phyloP scores from a whole-genome alignment of 2,329 filamentous ascomycete species.

The Thyridium curvatum region DNA sequence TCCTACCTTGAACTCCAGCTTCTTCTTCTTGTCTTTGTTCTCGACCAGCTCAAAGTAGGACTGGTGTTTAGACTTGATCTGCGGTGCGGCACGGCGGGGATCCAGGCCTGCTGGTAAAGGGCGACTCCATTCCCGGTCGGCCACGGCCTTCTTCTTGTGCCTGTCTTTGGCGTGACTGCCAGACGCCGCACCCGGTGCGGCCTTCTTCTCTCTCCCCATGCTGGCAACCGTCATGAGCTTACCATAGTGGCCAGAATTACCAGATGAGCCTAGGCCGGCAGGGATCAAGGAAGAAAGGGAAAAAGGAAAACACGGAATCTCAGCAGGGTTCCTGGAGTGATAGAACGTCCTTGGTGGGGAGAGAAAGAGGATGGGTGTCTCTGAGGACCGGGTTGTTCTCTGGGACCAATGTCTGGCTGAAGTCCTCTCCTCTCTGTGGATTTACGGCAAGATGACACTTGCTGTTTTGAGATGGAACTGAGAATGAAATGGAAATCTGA shows the following conservation, averaged over 20 bases:
- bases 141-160: constrained; percentile 19
- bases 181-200: constrained; percentile 12
- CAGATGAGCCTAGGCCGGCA: background rate
- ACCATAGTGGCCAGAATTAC: constrained; percentile 11
- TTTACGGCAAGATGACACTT: too few relatives aligned
- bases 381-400: too few relatives aligned
- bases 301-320: background rate
- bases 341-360: too few relatives aligned
- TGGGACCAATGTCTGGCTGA: too few relatives aligned
- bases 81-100: constrained; percentile 18
- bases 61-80: constrained; percentile 48
- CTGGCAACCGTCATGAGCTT: constrained; percentile 11
- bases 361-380: too few relatives aligned
- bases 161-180: constrained; percentile 21
- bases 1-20: constrained; percentile 55
- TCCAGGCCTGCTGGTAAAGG: constrained; percentile 17
- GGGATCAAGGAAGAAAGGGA: background rate
- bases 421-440: too few relatives aligned
- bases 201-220: constrained; percentile 22
- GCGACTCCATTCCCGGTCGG: constrained; percentile 15
- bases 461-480: too few relatives aligned
- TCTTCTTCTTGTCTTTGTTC: constrained; percentile 59
- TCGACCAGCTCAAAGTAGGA: constrained; percentile 59
- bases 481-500: too few relatives aligned
- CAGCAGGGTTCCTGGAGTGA: too few relatives aligned